A percentile compares a stretch with the other conserved stretches of the same genome.
Conservation (phyloP, 768 basidiomycete genomes). For the Tricholoma matsutake region DNA sequence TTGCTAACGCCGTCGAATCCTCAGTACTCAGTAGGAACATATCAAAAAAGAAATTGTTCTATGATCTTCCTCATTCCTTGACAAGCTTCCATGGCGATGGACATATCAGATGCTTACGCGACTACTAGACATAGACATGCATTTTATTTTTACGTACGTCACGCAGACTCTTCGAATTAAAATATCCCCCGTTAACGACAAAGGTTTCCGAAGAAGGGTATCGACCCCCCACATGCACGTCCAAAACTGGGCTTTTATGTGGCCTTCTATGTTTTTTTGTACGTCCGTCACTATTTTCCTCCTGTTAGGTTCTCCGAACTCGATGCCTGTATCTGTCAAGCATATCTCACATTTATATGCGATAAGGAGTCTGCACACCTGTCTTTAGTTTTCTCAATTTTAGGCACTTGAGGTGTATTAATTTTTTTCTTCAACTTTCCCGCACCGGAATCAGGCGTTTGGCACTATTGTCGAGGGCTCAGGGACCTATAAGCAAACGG, state of each 20-base stretch:
- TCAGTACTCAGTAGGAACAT: too few relatives aligned
- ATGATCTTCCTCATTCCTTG: background rate
- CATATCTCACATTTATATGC: background rate
- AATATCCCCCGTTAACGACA: background rate
- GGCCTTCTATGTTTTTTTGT: background rate
- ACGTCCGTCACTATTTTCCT: background rate
- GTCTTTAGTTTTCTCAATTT: background rate
- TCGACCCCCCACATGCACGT: background rate
- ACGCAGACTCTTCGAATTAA: background rate
- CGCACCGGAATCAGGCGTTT: background rate
- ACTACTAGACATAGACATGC: background rate
- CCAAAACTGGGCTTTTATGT: background rate
- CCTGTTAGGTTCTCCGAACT: background rate
- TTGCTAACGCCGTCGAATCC: too few relatives aligned
- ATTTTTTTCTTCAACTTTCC: background rate
- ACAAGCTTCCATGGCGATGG: background rate
- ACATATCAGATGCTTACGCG: background rate
- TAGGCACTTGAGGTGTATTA: background rate
- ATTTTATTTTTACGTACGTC: background rate
- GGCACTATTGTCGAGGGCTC: background rate
- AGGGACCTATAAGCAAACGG: background rate
- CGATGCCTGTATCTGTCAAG: background rate
- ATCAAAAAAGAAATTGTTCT: too few relatives aligned
- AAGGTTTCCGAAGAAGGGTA: background rate
- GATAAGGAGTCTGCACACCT: background rate